Conservation (phyloP, 805 yeast species). For the Ogataea pilisensis region DNA sequence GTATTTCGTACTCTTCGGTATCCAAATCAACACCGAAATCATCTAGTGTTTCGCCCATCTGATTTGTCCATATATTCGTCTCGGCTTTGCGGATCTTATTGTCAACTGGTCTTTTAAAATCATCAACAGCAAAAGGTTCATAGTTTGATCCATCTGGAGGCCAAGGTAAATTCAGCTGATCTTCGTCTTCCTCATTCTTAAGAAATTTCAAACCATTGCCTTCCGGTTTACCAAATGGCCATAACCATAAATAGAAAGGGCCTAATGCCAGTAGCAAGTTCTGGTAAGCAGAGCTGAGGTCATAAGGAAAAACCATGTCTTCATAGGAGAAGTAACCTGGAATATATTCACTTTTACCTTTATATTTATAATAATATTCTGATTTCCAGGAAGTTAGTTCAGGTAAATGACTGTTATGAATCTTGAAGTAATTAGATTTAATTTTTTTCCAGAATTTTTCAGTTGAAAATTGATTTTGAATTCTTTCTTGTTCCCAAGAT, state of each 20-base stretch:
- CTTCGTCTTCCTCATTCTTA: constrained; percentile 54
- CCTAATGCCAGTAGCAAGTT: constrained; percentile 60
- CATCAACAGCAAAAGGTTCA: constrained; percentile 9
- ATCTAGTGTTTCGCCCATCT: constrained; percentile 74
- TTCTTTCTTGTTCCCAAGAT: constrained; percentile 85
- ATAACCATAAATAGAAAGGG: constrained; percentile 57
- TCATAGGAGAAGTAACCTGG: constrained; percentile 46
- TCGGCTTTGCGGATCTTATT: no score
- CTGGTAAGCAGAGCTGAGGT: constrained; percentile 48
- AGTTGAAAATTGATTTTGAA: constrained; percentile 58
- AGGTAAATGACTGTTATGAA: constrained; percentile 39
- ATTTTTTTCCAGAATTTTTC: constrained; percentile 51
- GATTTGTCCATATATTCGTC: constrained; percentile 83
- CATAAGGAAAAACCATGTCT: constrained; percentile 81
- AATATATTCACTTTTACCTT: constrained; percentile 10
- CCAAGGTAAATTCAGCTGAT: constrained; percentile 75
- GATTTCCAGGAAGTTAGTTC: constrained; percentile 43
- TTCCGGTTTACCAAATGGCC: constrained; percentile 65
- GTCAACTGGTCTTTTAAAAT: no score
- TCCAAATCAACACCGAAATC: constrained; percentile 88
- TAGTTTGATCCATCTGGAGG: constrained; percentile 78
- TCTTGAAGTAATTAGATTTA: constrained; percentile 37
- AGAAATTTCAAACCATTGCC: constrained; percentile 58
- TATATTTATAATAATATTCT: background rate
- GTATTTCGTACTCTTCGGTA: constrained; percentile 38